Conservation (phyloP, 192 early-diverging fungal genomes). For the Lobosporangium transversale region DNA sequence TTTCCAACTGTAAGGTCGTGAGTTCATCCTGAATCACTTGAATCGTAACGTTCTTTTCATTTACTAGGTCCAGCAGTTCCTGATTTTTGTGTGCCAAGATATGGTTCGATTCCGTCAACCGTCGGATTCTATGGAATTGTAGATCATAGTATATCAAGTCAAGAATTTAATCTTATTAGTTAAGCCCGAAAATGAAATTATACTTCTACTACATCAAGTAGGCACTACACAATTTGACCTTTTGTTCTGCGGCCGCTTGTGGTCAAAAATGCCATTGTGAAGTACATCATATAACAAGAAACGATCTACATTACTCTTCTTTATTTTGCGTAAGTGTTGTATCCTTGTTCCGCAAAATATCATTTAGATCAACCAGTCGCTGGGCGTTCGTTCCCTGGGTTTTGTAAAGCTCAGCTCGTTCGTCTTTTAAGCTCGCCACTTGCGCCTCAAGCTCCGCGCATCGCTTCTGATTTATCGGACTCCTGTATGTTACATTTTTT, state of each 20-base stretch:
- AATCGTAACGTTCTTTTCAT: slow-evolving; percentile 93
- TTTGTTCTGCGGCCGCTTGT: too few species aligned
- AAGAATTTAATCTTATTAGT: not conserved
- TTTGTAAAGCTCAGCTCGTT: slow-evolving; percentile 89
- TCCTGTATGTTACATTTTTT: slow-evolving; percentile 50
- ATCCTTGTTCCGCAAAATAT: slow-evolving; percentile 72
- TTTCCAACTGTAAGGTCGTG: slow-evolving; percentile 88
- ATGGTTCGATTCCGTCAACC: slow-evolving; percentile 45
- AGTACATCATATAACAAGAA: too few species aligned
- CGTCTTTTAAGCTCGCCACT: slow-evolving; percentile 81
- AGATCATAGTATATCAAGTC: not conserved
- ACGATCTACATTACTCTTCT: too few species aligned
- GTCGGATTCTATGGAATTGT: slow-evolving; percentile 50
- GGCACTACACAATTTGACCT: too few species aligned
- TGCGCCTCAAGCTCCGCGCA: slow-evolving; percentile 80
- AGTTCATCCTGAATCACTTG: slow-evolving; percentile 94
- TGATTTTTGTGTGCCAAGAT: slow-evolving; percentile 44
- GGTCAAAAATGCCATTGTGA: too few species aligned
- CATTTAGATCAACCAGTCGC: slow-evolving; percentile 84
- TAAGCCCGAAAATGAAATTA: too few species aligned
- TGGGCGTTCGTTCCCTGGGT: slow-evolving; percentile 93
- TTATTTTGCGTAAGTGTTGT: slow-evolving; percentile 62
- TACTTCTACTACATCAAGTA: too few species aligned
- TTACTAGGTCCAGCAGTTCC: slow-evolving; percentile 60
- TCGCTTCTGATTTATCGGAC: slow-evolving; percentile 68